phyloP scores from a whole-genome alignment of 2,329 filamentous ascomycete species.

The Coniosporium tulheliwenetii region DNA sequence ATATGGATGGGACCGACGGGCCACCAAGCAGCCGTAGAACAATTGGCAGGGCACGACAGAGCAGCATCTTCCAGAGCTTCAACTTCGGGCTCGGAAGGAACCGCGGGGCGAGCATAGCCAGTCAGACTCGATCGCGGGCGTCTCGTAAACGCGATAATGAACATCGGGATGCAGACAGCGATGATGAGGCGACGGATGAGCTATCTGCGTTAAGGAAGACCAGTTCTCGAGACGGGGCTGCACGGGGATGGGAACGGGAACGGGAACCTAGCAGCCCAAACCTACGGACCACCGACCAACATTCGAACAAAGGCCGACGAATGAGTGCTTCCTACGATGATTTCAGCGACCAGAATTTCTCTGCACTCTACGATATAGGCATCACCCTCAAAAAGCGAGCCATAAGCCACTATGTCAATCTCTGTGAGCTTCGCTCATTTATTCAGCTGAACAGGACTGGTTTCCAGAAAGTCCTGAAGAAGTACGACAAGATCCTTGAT shows the following conservation, averaged over 20 bases:
- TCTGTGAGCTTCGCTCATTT: slow-evolving; percentile 93
- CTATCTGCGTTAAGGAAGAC: slow-evolving; percentile 24
- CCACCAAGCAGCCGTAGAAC: slow-evolving; percentile 24
- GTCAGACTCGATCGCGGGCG: slow-evolving; percentile 18
- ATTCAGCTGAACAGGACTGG: slow-evolving; percentile 93
- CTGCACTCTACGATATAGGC: slow-evolving; percentile 50
- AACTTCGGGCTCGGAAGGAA: slow-evolving; percentile 22
- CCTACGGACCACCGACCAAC: slow-evolving; percentile 42
- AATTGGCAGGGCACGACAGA: slow-evolving; percentile 25
- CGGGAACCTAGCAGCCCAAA: slow-evolving; percentile 6
- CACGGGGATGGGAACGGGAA: slow-evolving; percentile 12
- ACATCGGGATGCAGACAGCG: slow-evolving; percentile 40
- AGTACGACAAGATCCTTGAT: slow-evolving; percentile 93
- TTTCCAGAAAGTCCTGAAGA: slow-evolving; percentile 92
- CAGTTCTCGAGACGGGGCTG: slow-evolving; percentile 15
- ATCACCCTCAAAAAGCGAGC: slow-evolving; percentile 89
- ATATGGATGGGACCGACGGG: slow-evolving; percentile 13
- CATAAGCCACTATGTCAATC: slow-evolving; percentile 71
- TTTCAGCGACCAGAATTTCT: slow-evolving; percentile 60
- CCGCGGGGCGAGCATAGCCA: slow-evolving; percentile 28
- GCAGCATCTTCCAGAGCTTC: slow-evolving; percentile 38
- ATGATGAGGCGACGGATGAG: slow-evolving; percentile 42
- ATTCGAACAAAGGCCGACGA: slow-evolving; percentile 38
- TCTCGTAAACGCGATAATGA: slow-evolving; percentile 27
- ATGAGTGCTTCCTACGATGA: slow-evolving; percentile 58